Percentiles rank a stretch among this genome's conserved stretches.
Evolutionary conservation across 768 basidiomycete species (phyloP).

Genomic region (Psilocybe cubensis): DNA sequence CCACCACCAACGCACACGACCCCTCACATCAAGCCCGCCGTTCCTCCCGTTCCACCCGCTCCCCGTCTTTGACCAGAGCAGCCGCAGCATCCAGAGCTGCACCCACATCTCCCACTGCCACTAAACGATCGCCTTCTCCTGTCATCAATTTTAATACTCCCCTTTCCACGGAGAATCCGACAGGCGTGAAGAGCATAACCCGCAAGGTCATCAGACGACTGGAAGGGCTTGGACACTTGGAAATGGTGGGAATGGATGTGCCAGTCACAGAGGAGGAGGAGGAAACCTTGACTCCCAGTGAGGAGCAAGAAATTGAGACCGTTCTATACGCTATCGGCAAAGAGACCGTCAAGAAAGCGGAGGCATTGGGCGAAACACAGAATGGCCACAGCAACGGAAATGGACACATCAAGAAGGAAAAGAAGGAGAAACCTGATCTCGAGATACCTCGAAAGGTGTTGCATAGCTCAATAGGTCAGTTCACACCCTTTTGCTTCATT

Average conservation of each 20-base stretch:
- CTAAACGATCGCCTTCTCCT: conserved; percentile 52
- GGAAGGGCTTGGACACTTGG: conserved; percentile 48
- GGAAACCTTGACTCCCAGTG: conserved; percentile 24
- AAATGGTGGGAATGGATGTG: conserved; percentile 29
- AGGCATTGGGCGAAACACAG: conserved; percentile 11
- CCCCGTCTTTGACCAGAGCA: conserved; percentile 24
- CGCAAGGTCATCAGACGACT: conserved; percentile 51
- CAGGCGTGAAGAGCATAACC: conserved; percentile 50
- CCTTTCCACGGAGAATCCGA: conserved; percentile 34
- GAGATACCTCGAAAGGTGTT: conserved; percentile 89
- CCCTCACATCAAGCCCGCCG: conserved; percentile 15
- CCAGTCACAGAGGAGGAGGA: conserved; percentile 39
- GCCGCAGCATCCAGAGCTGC: background rate
- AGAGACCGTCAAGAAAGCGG: conserved; percentile 18
- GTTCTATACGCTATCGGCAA: conserved; percentile 25
- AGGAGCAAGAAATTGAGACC: conserved; percentile 27
- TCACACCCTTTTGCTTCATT: conserved; percentile 1
- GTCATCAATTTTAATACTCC: conserved; percentile 45
- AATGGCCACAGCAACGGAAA: conserved; percentile 21
- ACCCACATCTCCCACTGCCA: conserved; percentile 11
- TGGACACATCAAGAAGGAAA: conserved; percentile 10
- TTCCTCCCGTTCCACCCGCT: conserved; percentile 23
- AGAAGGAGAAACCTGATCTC: conserved; percentile 65
- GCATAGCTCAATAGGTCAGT: conserved; percentile 86
- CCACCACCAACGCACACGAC: conserved; percentile 22